phyloP scores from a whole-genome alignment of 805 yeast genomes.

The Saturnispora ahearnii region DNA sequence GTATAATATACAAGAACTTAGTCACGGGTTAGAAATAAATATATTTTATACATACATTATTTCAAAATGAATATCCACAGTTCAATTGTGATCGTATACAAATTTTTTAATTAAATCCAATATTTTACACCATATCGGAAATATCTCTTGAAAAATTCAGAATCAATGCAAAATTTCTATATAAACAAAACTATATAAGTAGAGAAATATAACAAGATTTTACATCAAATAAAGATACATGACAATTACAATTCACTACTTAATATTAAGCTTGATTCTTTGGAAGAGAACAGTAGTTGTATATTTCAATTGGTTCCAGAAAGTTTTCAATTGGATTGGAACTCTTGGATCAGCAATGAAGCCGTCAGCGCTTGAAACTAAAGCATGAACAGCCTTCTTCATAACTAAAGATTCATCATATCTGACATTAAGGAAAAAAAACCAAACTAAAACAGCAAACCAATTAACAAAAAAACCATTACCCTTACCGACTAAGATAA shows the following conservation, averaged over 20 bases:
- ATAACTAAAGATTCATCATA: conserved; percentile 69
- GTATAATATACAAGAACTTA: too few species aligned
- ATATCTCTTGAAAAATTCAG: too few species aligned
- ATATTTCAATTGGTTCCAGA: conserved; percentile 40
- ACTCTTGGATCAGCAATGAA: conserved; percentile 41
- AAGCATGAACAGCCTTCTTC: conserved; percentile 28
- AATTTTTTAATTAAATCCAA: too few species aligned
- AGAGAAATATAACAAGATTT: neutral
- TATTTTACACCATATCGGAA: too few species aligned
- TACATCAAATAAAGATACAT: neutral
- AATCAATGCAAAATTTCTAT: too few species aligned
- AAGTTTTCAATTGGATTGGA: conserved; percentile 37
- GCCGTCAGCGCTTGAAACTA: conserved; percentile 29
- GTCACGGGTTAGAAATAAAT: too few species aligned
- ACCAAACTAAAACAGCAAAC: conserved; percentile 44
- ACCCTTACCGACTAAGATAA: conserved; percentile 13
- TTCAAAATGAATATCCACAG: too few species aligned
- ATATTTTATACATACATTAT: too few species aligned
- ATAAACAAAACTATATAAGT: too few species aligned
- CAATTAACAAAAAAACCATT: conserved; percentile 31
- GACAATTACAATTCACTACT: neutral
- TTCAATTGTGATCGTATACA: too few species aligned
- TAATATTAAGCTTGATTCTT: neutral
- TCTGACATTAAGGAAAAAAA: conserved; percentile 64
- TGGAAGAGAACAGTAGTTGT: conserved; percentile 2